Evolutionary conservation across 1,284 basidiomycete genomes (phyloP).

Genomic region (Boletus austroedulis): DNA sequence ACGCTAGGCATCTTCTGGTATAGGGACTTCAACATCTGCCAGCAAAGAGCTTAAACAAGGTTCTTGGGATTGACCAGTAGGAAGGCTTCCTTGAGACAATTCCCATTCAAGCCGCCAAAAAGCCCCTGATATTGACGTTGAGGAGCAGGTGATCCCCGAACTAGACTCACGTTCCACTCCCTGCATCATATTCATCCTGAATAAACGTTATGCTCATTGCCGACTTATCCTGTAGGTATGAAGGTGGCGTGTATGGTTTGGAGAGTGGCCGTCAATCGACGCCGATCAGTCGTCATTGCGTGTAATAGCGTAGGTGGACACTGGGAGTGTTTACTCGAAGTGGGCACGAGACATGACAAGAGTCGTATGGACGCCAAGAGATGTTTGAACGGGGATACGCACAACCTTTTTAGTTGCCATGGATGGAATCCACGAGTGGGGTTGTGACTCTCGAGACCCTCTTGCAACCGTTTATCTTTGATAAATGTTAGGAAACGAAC

Average conservation of each 20-base stretch:
- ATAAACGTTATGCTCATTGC: slow-evolving; percentile 2
- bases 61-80: too few relatives aligned
- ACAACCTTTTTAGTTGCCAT: not conserved
- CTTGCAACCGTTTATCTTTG: not conserved
- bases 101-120: too few relatives aligned
- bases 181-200: not conserved
- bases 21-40: too few relatives aligned
- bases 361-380: too few relatives aligned
- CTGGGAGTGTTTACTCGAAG: slow-evolving; percentile 1
- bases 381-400: too few relatives aligned
- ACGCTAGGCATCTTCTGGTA: too few relatives aligned
- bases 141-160: not conserved
- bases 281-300: not conserved
- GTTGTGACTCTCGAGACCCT: not conserved
- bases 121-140: too few relatives aligned
- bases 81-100: too few relatives aligned
- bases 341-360: not conserved
- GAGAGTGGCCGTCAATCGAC: slow-evolving; percentile 4
- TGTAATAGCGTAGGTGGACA: not conserved
- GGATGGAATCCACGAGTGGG: not conserved
- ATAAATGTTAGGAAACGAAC: too few relatives aligned
- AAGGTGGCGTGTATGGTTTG: slow-evolving; percentile 17
- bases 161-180: not conserved
- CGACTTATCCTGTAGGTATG: slow-evolving; percentile 7
- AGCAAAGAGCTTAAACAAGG: too few relatives aligned